Conservation (phyloP, 805 yeast species). For the Ogataea zsoltii region DNA sequence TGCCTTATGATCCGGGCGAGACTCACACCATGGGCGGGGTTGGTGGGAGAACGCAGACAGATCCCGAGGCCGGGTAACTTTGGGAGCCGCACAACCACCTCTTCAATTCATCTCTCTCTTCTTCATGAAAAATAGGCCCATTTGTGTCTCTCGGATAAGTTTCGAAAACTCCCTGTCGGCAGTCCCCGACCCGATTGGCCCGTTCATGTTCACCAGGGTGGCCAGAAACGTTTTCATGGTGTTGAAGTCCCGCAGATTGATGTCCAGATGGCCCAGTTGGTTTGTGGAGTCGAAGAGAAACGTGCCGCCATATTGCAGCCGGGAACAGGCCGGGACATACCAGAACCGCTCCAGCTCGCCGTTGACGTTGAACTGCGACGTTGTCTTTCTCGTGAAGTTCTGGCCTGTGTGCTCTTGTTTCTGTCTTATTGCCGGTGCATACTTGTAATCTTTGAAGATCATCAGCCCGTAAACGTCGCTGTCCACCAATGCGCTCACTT, state of each 20-base stretch:
- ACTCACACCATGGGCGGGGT: conserved; percentile 11
- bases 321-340: conserved; percentile 16
- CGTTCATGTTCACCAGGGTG: conserved; percentile 25
- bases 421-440: conserved; percentile 13
- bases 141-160: conserved; percentile 46
- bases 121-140: conserved; percentile 49
- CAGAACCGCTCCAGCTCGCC: conserved; percentile 12
- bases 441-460: conserved; percentile 44
- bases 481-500: conserved; percentile 54
- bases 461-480: conserved; percentile 65
- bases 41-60: neutral
- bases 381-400: neutral
- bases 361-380: conserved; percentile 6
- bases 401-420: neutral
- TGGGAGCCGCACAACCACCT: no score
- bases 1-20: conserved; percentile 11
- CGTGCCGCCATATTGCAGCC: conserved; percentile 18
- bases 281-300: conserved; percentile 18
- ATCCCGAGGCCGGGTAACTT: neutral
- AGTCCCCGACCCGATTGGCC: conserved; percentile 5
- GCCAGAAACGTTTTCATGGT: conserved; percentile 33
- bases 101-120: conserved; percentile 57
- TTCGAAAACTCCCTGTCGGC: conserved; percentile 24
- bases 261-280: conserved; percentile 18
- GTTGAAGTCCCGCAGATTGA: conserved; percentile 30